Evolutionary conservation across 305 asterid species (phyloP).

Genomic region (Fraxinus ornus): DNA sequence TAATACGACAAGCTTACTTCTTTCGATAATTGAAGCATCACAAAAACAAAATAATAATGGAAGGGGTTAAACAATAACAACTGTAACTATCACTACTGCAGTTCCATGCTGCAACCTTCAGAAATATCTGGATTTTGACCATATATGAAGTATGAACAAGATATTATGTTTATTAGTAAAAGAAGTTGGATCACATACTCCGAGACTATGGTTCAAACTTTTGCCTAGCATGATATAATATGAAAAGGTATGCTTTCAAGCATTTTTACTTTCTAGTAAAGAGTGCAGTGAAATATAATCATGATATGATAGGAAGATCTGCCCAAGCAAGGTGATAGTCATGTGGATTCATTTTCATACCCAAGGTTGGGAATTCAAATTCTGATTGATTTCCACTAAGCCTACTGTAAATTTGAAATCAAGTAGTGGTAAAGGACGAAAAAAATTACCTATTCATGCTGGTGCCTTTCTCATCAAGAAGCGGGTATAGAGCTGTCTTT

Average conservation of each 20-base stretch:
- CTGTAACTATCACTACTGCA: conserved; percentile 8
- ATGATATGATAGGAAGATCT: conserved; percentile 15
- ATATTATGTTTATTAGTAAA: neutral
- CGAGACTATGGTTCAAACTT: conserved; percentile 3
- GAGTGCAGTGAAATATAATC: conserved; percentile 9
- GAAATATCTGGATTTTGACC: neutral
- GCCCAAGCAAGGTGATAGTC: conserved; percentile 11
- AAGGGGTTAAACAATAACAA: neutral
- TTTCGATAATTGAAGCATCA: conserved; percentile 1
- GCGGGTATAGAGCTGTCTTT: conserved; percentile 75
- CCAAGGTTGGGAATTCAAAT: conserved; percentile 3
- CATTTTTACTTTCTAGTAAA: conserved; percentile 11
- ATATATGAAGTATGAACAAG: neutral
- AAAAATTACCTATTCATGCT: conserved; percentile 77
- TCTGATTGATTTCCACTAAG: conserved; percentile 6
- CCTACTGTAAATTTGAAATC: conserved; percentile 13
- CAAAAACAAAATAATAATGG: neutral
- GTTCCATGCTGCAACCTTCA: conserved; percentile 5
- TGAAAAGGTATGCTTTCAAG: conserved; percentile 7
- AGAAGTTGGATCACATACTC: neutral
- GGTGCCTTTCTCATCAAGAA: conserved; percentile 92
- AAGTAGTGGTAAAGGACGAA: conserved; percentile 8
- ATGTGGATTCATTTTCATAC: conserved; percentile 8
- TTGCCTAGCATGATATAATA: neutral
- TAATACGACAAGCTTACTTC: neutral